phyloP scores from a whole-genome alignment of 495 filamentous ascomycete species.

The Penicillium paxilli region DNA sequence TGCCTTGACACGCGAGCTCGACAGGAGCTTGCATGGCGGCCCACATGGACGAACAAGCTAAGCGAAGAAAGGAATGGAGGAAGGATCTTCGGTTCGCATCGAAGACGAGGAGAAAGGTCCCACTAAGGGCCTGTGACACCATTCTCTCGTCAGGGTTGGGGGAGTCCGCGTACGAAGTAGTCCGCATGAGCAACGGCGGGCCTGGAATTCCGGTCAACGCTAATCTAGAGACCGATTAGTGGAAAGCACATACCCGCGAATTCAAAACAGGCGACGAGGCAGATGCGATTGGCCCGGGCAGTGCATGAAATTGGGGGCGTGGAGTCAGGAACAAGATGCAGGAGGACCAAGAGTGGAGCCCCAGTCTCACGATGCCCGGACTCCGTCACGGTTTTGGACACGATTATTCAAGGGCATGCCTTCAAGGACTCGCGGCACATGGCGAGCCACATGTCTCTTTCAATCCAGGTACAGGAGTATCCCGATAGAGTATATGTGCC shows the following conservation, averaged over 20 bases:
- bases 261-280: conserved; percentile 24
- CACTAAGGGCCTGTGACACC: conserved; percentile 22
- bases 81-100: conserved; percentile 24
- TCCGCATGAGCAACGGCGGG: conserved; percentile 19
- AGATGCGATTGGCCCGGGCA: conserved; percentile 16
- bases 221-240: conserved; percentile 6
- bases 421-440: conserved; percentile 16
- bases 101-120: conserved; percentile 11
- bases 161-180: conserved; percentile 7
- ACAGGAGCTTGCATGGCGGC: conserved; percentile 19
- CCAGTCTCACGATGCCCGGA: conserved; percentile 7
- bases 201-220: conserved; percentile 18
- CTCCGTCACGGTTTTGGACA: neutral
- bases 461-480: conserved; percentile 12
- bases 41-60: conserved; percentile 25
- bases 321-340: conserved; percentile 26
- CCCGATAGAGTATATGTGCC: conserved; percentile 14
- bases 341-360: neutral
- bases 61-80: conserved; percentile 19
- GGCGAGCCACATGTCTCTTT: conserved; percentile 32
- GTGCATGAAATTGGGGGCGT: conserved; percentile 14
- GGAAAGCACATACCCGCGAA: conserved; percentile 20
- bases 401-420: conserved; percentile 1
- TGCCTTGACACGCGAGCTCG: conserved; percentile 27
- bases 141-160: conserved; percentile 15